Evolutionary conservation across 257 asterid species (phyloP).

Genomic region (Scutellaria minor): DNA sequence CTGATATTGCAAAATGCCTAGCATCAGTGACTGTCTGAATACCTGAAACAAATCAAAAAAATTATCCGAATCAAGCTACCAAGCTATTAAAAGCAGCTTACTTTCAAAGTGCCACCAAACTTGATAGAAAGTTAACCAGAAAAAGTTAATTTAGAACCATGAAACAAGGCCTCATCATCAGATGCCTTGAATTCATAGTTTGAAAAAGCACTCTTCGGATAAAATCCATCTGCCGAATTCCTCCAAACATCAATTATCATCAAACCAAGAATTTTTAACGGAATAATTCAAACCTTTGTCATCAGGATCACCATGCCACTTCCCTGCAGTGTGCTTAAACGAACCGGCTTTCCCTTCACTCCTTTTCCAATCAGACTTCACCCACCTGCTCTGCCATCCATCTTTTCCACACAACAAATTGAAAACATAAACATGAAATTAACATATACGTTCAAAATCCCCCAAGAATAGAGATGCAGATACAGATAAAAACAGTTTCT

Average conservation of each 20-base stretch:
- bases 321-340: conserved; percentile 91
- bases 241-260: conserved; percentile 13
- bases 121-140: too few species aligned
- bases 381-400: conserved; percentile 95
- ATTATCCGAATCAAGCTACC: conserved; percentile 6
- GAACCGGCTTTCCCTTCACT: conserved; percentile 92
- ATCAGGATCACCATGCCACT: conserved; percentile 94
- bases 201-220: background rate
- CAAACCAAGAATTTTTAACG: background rate
- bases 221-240: background rate
- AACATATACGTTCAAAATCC: background rate
- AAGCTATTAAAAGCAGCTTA: background rate
- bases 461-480: background rate
- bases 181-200: background rate
- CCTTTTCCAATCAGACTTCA: conserved; percentile 91
- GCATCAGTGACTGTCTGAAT: conserved; percentile 90
- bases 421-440: background rate
- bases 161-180: background rate
- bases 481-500: background rate
- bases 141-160: background rate
- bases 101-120: background rate
- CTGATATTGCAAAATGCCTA: conserved; percentile 85
- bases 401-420: conserved; percentile 48
- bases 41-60: conserved; percentile 53
- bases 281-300: conserved; percentile 65